These are phyloP conservation scores for Aspergillus quadricinctus DNA, from an alignment of 2,329 filamentous ascomycete species.

Conservation along the genomic window DNA sequence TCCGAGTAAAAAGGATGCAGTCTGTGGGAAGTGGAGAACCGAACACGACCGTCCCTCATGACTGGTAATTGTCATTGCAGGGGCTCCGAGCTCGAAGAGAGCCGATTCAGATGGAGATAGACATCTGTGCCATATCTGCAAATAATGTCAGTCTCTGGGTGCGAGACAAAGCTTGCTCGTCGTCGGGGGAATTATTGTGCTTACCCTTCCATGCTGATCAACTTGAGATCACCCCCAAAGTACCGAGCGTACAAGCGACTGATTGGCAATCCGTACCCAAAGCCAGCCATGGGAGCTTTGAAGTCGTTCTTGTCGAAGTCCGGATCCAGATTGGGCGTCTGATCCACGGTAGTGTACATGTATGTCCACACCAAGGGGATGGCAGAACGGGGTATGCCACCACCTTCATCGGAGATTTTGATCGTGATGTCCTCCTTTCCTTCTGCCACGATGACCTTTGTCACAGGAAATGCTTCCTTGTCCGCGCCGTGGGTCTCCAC, in stretches of 20 bases:
- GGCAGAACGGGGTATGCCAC: slow-evolving; percentile 85
- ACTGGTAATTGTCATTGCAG: slow-evolving; percentile 88
- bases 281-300: slow-evolving; percentile 98
- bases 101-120: slow-evolving; percentile 92
- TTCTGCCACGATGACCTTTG: slow-evolving; percentile 95
- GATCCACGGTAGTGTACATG: slow-evolving; percentile 98
- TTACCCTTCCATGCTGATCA: slow-evolving; percentile 99
- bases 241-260: slow-evolving; percentile 91
- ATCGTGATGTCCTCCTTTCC: slow-evolving; percentile 99
- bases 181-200: slow-evolving; percentile 26
- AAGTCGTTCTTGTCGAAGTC: slow-evolving; percentile 99
- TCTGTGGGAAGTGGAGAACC: slow-evolving; percentile 38
- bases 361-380: slow-evolving; percentile 99
- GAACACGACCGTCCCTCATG: slow-evolving; percentile 68
- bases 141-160: slow-evolving; percentile 11
- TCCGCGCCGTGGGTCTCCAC: slow-evolving; percentile 94
- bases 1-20: slow-evolving; percentile 37
- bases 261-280: slow-evolving; percentile 95
- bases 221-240: slow-evolving; percentile 92
- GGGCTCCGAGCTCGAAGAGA: slow-evolving; percentile 93
- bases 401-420: slow-evolving; percentile 95
- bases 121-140: slow-evolving; percentile 93
- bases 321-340: slow-evolving; percentile 89
- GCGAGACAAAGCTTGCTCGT: not conserved
- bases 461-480: slow-evolving; percentile 92